phyloP scores from a whole-genome alignment of 345 rosid species.

The Hevea brasiliensis region DNA sequence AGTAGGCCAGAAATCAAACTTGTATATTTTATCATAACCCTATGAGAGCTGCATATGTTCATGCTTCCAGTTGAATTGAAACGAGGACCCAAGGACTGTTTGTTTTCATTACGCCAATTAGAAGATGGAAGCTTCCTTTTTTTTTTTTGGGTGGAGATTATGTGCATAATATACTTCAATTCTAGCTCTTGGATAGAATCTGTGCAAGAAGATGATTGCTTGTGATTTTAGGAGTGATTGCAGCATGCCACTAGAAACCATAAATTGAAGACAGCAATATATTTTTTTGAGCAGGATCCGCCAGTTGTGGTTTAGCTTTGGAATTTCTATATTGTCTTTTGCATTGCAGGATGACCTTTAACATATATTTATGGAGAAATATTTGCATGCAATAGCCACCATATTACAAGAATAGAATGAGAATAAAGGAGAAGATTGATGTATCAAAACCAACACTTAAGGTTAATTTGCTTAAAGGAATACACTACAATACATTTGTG shows the following conservation, averaged over 20 bases:
- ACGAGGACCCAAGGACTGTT: background rate
- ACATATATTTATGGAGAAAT: background rate
- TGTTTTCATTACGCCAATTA: background rate
- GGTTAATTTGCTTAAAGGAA: background rate
- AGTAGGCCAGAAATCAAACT: background rate
- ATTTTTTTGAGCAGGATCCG: background rate
- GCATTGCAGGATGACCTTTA: background rate
- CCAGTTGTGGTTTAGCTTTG: background rate
- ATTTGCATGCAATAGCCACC: too few relatives aligned
- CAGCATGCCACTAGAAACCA: background rate
- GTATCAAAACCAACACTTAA: background rate
- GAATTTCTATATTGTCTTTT: background rate
- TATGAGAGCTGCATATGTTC: background rate
- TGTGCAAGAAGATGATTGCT: background rate
- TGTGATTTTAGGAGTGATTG: background rate
- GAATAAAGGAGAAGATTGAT: background rate
- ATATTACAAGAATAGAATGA: background rate
- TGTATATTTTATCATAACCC: background rate
- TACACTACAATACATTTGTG: too few relatives aligned
- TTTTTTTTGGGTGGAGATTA: background rate
- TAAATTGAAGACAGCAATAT: background rate
- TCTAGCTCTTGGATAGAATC: background rate
- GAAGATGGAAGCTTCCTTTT: background rate
- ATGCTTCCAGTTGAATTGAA: background rate
- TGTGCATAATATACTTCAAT: background rate